Conservation (phyloP, 192 early-diverging fungal species). For the Dispira simplex region DNA sequence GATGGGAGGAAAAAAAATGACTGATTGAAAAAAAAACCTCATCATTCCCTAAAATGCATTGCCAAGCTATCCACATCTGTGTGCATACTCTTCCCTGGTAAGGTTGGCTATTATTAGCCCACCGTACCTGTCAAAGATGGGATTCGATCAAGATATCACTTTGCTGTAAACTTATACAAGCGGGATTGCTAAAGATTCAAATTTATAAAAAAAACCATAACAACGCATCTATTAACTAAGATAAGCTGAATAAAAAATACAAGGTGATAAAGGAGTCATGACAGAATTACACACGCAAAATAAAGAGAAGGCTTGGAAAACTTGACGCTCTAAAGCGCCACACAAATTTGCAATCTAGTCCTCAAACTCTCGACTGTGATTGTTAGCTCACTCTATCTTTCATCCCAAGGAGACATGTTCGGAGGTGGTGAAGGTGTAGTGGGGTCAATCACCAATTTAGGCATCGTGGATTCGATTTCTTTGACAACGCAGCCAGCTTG, state of each 20-base stretch:
- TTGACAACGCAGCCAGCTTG: constrained; percentile 6
- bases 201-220: not conserved
- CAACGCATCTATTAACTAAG: not conserved
- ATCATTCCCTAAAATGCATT: not conserved
- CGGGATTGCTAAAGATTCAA: not conserved
- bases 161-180: not conserved
- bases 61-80: not conserved
- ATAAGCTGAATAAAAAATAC: too few species aligned
- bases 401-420: not conserved
- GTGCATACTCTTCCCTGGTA: not conserved
- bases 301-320: too few species aligned
- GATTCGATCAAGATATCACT: not conserved
- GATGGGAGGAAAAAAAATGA: not conserved
- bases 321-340: too few species aligned
- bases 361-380: not conserved
- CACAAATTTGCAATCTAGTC: not conserved
- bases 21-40: not conserved
- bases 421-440: not conserved
- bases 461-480: constrained; percentile 7
- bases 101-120: not conserved
- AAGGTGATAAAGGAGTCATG: not conserved
- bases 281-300: not conserved
- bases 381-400: not conserved
- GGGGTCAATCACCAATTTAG: constrained; percentile 6
- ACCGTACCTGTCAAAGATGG: not conserved